phyloP scores from a whole-genome alignment of 306 rosid species.

The Gleditsia sinensis region DNA sequence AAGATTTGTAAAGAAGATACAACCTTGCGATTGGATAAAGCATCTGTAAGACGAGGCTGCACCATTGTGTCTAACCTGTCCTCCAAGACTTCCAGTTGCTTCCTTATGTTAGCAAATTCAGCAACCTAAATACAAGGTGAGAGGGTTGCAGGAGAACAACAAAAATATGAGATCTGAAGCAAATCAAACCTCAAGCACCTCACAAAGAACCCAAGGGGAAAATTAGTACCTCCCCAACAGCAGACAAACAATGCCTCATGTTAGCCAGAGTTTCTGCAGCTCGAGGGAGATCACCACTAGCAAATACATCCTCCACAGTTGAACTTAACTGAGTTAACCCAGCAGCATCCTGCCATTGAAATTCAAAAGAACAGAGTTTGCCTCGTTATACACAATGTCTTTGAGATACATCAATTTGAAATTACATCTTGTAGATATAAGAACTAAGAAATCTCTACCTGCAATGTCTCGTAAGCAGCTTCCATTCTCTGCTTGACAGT shows the following conservation, averaged over 20 bases:
- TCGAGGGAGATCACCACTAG: constrained; percentile 97
- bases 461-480: constrained; percentile 90
- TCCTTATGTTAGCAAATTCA: constrained; percentile 96
- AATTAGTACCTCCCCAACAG: constrained; percentile 88
- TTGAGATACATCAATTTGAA: not conserved
- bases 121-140: constrained; percentile 65
- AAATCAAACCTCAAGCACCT: constrained; percentile 1
- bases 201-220: not conserved
- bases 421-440: not conserved
- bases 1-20: constrained; percentile 3
- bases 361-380: constrained; percentile 1
- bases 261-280: constrained; percentile 96
- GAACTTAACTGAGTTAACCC: constrained; percentile 96
- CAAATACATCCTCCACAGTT: constrained; percentile 95
- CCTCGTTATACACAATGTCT: constrained; percentile 16
- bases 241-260: constrained; percentile 98
- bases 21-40: constrained; percentile 87
- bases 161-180: constrained; percentile 6
- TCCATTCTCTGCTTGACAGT: constrained; percentile 98
- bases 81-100: constrained; percentile 96
- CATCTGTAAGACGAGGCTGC: constrained; percentile 95
- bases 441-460: constrained; percentile 54
- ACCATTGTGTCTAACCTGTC: constrained; percentile 96
- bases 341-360: constrained; percentile 84
- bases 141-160: not conserved